A percentile compares a stretch with the other conserved stretches of the same genome.
These are phyloP conservation scores for Penicillium sp. DNA, from an alignment of 2,329 filamentous ascomycete species.

Conservation along the genomic window DNA sequence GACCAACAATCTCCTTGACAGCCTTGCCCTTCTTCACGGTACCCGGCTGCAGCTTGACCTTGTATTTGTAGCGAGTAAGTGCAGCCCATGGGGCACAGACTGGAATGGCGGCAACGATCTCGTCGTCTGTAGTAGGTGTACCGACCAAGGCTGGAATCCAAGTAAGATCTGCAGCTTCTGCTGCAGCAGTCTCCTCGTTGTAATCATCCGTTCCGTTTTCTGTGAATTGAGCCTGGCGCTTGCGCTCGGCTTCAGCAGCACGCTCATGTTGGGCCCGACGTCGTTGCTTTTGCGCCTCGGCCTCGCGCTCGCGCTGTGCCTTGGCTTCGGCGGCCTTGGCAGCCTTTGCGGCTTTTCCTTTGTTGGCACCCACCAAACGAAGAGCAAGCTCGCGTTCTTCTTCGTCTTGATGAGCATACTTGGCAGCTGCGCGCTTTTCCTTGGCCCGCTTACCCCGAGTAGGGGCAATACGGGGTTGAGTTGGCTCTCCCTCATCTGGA, in stretches of 20 bases:
- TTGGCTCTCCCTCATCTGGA: constrained; percentile 16
- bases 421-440: constrained; percentile 79
- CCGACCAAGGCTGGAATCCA: constrained; percentile 66
- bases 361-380: constrained; percentile 72
- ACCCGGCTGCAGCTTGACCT: constrained; percentile 90
- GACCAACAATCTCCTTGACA: constrained; percentile 79
- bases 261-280: constrained; percentile 75
- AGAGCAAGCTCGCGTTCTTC: constrained; percentile 84
- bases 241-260: constrained; percentile 59
- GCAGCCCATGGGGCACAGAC: constrained; percentile 63
- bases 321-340: constrained; percentile 59
- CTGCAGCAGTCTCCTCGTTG: constrained; percentile 52
- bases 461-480: constrained; percentile 22
- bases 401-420: constrained; percentile 92
- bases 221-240: constrained; percentile 70
- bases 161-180: constrained; percentile 52
- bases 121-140: constrained; percentile 73
- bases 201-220: constrained; percentile 61
- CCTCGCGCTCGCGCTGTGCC: constrained; percentile 66
- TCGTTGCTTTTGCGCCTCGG: constrained; percentile 67
- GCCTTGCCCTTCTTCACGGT: constrained; percentile 90
- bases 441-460: constrained; percentile 74
- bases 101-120: constrained; percentile 60
- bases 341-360: constrained; percentile 56
- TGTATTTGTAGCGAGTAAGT: constrained; percentile 74